These are phyloP conservation scores for Tylopilus cervinicoccineus DNA, from an alignment of 768 basidiomycete genomes.

Conservation along the genomic window DNA sequence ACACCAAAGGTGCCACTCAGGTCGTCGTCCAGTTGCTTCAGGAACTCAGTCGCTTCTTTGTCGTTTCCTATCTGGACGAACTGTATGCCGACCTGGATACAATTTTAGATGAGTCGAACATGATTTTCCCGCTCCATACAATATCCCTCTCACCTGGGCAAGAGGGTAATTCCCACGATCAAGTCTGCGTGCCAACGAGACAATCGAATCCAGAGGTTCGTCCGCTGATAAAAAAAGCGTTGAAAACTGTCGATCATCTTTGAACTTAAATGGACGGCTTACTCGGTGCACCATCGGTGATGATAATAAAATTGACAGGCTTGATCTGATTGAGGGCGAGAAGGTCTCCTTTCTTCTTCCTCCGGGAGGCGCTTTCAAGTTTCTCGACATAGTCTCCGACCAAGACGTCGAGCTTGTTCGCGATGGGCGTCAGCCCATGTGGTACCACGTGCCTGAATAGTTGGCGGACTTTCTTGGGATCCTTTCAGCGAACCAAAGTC, in stretches of 20 bases:
- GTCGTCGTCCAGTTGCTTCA: constrained; percentile 55
- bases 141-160: constrained; percentile 41
- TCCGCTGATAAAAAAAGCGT: constrained; percentile 38
- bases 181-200: constrained; percentile 44
- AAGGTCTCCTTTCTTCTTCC: constrained; percentile 19
- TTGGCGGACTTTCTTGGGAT: constrained; percentile 31
- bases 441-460: constrained; percentile 46
- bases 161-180: constrained; percentile 50
- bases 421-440: constrained; percentile 44
- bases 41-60: constrained; percentile 37
- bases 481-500: constrained; percentile 26
- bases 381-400: constrained; percentile 35
- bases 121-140: no score
- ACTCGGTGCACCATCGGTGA: constrained; percentile 66
- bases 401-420: constrained; percentile 36
- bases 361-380: constrained; percentile 31
- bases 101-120: constrained; percentile 4
- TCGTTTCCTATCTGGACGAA: constrained; percentile 68
- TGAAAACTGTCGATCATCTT: background rate
- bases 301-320: constrained; percentile 54
- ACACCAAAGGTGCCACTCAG: constrained; percentile 40
- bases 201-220: constrained; percentile 47
- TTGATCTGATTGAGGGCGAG: constrained; percentile 38
- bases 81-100: constrained; percentile 56
- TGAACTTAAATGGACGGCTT: constrained; percentile 15